Conservation (phyloP, 805 yeast genomes). For the Starmerella vaccinii region DNA sequence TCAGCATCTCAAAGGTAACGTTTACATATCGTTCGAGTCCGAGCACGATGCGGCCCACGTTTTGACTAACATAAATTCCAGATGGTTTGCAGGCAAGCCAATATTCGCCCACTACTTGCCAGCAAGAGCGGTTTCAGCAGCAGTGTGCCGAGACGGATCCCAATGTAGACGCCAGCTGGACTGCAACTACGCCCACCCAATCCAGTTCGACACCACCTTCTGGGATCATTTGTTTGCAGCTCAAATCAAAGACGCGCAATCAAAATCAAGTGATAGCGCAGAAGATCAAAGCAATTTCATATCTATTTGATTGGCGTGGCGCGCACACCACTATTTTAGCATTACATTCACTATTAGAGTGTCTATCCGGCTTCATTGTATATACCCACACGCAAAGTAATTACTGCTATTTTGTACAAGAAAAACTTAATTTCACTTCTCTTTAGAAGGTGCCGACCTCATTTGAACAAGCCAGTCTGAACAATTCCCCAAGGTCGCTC, state of each 20-base stretch:
- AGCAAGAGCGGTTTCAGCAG: slow-evolving; percentile 61
- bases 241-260: slow-evolving; percentile 25
- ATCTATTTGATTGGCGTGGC: too few relatives aligned
- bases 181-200: slow-evolving; percentile 80
- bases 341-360: too few relatives aligned
- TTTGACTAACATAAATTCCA: slow-evolving; percentile 50
- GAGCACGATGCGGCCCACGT: slow-evolving; percentile 53
- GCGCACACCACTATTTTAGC: too few relatives aligned
- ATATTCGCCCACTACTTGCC: slow-evolving; percentile 72
- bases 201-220: slow-evolving; percentile 42
- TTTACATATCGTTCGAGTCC: slow-evolving; percentile 53
- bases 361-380: too few relatives aligned
- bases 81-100: slow-evolving; percentile 77
- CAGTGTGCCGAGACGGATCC: slow-evolving; percentile 55
- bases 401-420: too few relatives aligned
- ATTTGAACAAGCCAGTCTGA: too few relatives aligned
- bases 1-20: slow-evolving; percentile 77
- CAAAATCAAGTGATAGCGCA: neutral
- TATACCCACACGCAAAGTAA: too few relatives aligned
- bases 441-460: too few relatives aligned
- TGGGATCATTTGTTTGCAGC: slow-evolving; percentile 37
- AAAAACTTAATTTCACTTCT: too few relatives aligned
- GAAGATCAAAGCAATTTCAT: too few relatives aligned
- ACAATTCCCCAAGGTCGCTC: neutral
- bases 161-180: slow-evolving; percentile 68